Evolutionary conservation across 495 filamentous ascomycete genomes (phyloP).

Genomic region (Hypoxylon lienhwacheense): DNA sequence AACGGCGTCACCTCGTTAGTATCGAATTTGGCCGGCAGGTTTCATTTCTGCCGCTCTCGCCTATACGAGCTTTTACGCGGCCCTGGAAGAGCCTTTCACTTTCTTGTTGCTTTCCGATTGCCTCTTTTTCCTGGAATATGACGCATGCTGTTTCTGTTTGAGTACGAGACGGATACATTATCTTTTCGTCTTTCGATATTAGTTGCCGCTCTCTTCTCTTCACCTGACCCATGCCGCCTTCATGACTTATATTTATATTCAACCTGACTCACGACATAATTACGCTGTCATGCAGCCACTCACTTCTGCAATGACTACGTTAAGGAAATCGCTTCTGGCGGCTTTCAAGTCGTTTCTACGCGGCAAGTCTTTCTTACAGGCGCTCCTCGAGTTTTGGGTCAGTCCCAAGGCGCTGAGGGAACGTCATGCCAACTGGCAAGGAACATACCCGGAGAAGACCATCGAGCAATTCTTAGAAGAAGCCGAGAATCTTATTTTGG

Average conservation of each 20-base stretch:
- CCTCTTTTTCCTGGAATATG: constrained; percentile 36
- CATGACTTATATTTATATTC: constrained; percentile 34
- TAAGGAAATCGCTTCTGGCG: constrained; percentile 47
- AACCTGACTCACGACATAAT: constrained; percentile 10
- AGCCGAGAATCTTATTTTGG: constrained; percentile 44
- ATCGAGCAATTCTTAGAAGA: constrained; percentile 39
- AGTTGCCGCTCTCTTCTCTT: constrained; percentile 15
- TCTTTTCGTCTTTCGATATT: constrained; percentile 24
- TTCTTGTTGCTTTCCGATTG: constrained; percentile 28
- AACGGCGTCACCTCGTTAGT: constrained; percentile 34
- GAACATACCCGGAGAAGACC: constrained; percentile 26
- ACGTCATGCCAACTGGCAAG: constrained; percentile 39
- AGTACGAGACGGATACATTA: constrained; percentile 8
- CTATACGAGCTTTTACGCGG: constrained; percentile 38
- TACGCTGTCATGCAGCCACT: constrained; percentile 50
- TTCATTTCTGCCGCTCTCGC: constrained; percentile 40
- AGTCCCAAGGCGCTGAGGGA: constrained; percentile 42
- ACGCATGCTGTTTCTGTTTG: constrained; percentile 31
- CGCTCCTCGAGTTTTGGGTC: constrained; percentile 54
- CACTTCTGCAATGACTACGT: constrained; percentile 51
- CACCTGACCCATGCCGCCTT: constrained; percentile 25
- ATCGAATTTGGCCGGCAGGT: constrained; percentile 40
- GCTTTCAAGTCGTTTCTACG: constrained; percentile 54
- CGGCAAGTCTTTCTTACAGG: constrained; percentile 55
- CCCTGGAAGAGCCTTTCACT: constrained; percentile 35